A percentile compares a stretch with the other conserved stretches of the same genome.
Conservation (phyloP, 441 rosid genomes). For the Capsella rubella region DNA sequence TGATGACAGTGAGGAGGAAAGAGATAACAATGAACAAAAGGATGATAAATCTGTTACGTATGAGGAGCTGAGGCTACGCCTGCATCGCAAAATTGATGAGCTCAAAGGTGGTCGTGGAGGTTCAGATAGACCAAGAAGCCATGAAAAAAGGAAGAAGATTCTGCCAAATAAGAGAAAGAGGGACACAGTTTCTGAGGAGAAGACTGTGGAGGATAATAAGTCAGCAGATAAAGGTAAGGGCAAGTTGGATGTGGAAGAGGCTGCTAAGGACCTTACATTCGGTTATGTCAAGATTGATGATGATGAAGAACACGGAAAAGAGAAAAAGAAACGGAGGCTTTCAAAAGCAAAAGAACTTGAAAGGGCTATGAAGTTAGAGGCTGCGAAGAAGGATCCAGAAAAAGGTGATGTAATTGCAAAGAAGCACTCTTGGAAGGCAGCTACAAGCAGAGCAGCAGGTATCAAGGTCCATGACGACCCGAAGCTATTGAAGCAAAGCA, state of each 20-base stretch:
- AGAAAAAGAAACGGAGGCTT: constrained; percentile 43
- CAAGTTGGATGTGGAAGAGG: constrained; percentile 66
- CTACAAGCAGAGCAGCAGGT: constrained; percentile 79
- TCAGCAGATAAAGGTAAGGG: constrained; percentile 55
- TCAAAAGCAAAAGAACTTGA: constrained; percentile 40
- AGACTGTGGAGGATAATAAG: constrained; percentile 58
- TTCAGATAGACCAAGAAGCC: constrained; percentile 47
- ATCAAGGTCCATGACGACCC: constrained; percentile 83
- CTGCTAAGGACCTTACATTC: constrained; percentile 70
- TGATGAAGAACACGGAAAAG: constrained; percentile 48
- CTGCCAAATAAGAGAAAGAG: constrained; percentile 43
- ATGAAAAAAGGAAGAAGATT: constrained; percentile 45
- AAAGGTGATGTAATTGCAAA: constrained; percentile 62
- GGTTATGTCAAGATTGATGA: constrained; percentile 72
- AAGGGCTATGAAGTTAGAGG: constrained; percentile 43
- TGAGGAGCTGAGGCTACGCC: constrained; percentile 76
- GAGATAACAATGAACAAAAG: constrained; percentile 48
- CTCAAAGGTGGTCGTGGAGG: constrained; percentile 63
- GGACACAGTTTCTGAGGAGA: constrained; percentile 50
- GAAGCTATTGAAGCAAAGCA: constrained; percentile 70
- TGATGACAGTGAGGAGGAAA: constrained; percentile 38
- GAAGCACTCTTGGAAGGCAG: constrained; percentile 76
- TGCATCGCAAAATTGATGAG: constrained; percentile 67
- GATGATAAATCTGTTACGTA: constrained; percentile 58
- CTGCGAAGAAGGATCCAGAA: constrained; percentile 51